A percentile compares a stretch with the other conserved stretches of the same genome.
Conservation (phyloP, 805 yeast species). For the Yamadazyma akitaensis region DNA sequence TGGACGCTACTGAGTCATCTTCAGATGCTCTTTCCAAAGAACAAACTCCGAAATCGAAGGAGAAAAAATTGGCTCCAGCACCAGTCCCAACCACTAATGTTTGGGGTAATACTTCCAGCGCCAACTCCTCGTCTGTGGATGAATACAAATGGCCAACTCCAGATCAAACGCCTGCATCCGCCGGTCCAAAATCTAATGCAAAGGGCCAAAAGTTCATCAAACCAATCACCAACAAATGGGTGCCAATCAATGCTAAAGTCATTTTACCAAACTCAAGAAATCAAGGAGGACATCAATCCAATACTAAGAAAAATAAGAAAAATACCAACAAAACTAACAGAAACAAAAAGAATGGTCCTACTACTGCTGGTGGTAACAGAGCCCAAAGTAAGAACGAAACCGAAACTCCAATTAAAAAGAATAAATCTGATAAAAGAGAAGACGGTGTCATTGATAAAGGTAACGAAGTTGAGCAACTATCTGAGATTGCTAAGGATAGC, state of each 20-base stretch:
- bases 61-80: slow-evolving; percentile 38
- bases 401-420: neutral
- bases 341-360: slow-evolving; percentile 7
- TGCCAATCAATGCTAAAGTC: slow-evolving; percentile 43
- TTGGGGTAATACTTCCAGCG: slow-evolving; percentile 27
- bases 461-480: slow-evolving; percentile 7
- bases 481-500: slow-evolving; percentile 7
- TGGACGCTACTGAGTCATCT: slow-evolving; percentile 2
- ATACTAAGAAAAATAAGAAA: slow-evolving; percentile 19
- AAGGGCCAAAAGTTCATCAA: slow-evolving; percentile 34
- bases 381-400: slow-evolving; percentile 1
- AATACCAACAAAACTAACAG: slow-evolving; percentile 23
- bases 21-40: slow-evolving; percentile 7
- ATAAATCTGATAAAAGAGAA: slow-evolving; percentile 1
- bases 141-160: slow-evolving; percentile 46
- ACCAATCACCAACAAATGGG: slow-evolving; percentile 44
- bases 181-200: slow-evolving; percentile 13
- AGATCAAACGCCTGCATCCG: slow-evolving; percentile 19
- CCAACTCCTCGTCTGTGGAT: slow-evolving; percentile 26
- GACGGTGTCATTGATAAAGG: neutral
- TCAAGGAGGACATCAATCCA: slow-evolving; percentile 16
- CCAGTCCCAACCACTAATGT: slow-evolving; percentile 44
- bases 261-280: slow-evolving; percentile 36
- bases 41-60: slow-evolving; percentile 19
- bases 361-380: neutral